A percentile compares a stretch with the other conserved stretches of the same genome.
Conservation (phyloP, 768 basidiomycete species). For the Polyporus arcularius region DNA sequence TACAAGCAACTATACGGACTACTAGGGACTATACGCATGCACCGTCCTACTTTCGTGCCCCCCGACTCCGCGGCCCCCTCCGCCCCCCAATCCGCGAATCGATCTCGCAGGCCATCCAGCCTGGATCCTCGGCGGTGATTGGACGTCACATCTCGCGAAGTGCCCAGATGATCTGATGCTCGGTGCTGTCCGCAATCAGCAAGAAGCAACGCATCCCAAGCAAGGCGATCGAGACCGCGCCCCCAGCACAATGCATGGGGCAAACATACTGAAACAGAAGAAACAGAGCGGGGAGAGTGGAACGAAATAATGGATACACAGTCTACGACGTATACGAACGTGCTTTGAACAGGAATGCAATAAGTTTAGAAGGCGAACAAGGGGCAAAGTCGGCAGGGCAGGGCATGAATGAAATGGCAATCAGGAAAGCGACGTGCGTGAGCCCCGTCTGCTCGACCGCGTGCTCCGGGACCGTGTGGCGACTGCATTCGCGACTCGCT, state of each 20-base stretch:
- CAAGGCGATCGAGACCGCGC: conserved; percentile 11
- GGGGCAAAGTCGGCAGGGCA: neutral
- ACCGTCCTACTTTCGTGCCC: neutral
- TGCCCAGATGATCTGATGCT: neutral
- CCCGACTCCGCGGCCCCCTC: neutral
- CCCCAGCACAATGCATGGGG: neutral
- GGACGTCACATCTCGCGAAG: conserved; percentile 16
- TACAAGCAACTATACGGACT: neutral
- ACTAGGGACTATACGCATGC: neutral
- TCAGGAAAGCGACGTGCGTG: conserved; percentile 33
- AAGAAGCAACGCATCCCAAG: conserved; percentile 19
- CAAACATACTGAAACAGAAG: conserved; percentile 9
- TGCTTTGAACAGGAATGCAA: conserved; percentile 19
- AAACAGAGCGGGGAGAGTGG: conserved; percentile 14
- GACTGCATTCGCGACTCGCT: conserved; percentile 63
- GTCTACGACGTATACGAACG: conserved; percentile 13
- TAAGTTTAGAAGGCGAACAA: conserved; percentile 23
- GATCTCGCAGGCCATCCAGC: neutral
- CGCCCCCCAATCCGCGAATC: conserved; percentile 4
- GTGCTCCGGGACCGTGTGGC: conserved; percentile 48
- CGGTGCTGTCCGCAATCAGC: conserved; percentile 19
- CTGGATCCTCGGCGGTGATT: conserved; percentile 21
- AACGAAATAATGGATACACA: conserved; percentile 21
- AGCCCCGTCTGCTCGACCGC: conserved; percentile 41
- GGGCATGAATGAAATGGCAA: conserved; percentile 9